Conservation (phyloP, 2,329 filamentous ascomycete genomes). For the Zalaria obscura region DNA sequence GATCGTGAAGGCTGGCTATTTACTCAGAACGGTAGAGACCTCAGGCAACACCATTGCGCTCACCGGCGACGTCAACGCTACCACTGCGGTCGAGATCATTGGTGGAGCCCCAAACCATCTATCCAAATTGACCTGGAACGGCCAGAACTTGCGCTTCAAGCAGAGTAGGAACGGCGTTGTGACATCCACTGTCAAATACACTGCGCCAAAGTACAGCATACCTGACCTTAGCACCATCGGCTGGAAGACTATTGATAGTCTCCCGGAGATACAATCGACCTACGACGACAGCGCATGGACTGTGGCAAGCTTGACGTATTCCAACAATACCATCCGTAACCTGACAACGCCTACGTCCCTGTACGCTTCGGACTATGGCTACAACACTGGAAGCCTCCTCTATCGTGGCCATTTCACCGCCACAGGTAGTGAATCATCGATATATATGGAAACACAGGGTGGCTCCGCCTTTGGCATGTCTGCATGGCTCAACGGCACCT, state of each 20-base stretch:
- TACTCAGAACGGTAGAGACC: constrained; percentile 46
- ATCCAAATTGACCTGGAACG: constrained; percentile 49
- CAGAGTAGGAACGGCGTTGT: constrained; percentile 27
- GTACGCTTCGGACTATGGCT: constrained; percentile 61
- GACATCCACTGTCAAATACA: constrained; percentile 37
- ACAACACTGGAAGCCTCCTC: constrained; percentile 52
- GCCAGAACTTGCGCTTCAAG: constrained; percentile 22
- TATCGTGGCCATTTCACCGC: constrained; percentile 58
- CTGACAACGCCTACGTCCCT: constrained; percentile 49
- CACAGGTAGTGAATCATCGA: constrained; percentile 40
- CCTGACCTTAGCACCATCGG: constrained; percentile 43
- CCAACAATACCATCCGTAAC: constrained; percentile 43
- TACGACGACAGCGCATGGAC: constrained; percentile 62
- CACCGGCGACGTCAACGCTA: constrained; percentile 58
- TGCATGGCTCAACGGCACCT: constrained; percentile 49
- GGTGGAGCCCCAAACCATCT: constrained; percentile 36
- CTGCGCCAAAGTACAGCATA: constrained; percentile 35
- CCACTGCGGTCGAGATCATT: constrained; percentile 53
- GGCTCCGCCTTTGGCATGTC: constrained; percentile 54
- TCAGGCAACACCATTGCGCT: constrained; percentile 44
- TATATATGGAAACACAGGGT: constrained; percentile 40
- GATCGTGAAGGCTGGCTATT: constrained; percentile 51
- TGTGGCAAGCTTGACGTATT: constrained; percentile 40
- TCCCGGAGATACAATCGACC: constrained; percentile 49
- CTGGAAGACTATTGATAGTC: constrained; percentile 57